Percentiles rank a stretch among this genome's conserved stretches.
These are phyloP conservation scores for Hyphodiscus hymeniophilus DNA, from an alignment of 495 filamentous ascomycete species.

Conservation along the genomic window DNA sequence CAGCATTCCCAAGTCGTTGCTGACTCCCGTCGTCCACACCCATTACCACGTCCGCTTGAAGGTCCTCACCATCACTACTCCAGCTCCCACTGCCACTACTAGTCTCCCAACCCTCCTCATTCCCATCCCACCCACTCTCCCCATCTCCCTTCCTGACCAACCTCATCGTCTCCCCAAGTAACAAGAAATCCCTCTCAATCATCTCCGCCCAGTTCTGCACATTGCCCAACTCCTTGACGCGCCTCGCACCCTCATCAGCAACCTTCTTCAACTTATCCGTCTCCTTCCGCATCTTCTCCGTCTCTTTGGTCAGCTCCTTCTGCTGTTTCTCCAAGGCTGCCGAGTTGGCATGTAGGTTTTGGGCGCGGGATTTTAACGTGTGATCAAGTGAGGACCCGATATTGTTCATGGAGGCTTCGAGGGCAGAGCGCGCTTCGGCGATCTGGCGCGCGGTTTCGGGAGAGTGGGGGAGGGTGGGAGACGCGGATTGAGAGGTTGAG, in stretches of 20 bases:
- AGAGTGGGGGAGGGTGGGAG: conserved; percentile 4
- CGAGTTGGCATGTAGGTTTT: conserved; percentile 67
- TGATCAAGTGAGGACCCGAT: conserved; percentile 60
- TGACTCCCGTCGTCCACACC: background rate
- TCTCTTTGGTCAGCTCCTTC: conserved; percentile 54
- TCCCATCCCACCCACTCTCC: conserved; percentile 17
- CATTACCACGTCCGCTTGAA: conserved; percentile 10
- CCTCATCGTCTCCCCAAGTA: conserved; percentile 79
- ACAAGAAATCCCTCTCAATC: conserved; percentile 81
- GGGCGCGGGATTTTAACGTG: conserved; percentile 63
- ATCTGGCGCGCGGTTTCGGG: conserved; percentile 23
- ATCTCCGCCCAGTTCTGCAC: conserved; percentile 98
- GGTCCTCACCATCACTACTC: conserved; percentile 9
- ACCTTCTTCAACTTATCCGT: conserved; percentile 62
- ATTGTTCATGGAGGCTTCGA: conserved; percentile 70
- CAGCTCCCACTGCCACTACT: conserved; percentile 16
- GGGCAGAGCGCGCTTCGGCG: conserved; percentile 62
- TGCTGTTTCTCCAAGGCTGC: conserved; percentile 64
- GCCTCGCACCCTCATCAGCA: conserved; percentile 56
- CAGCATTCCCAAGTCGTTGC: background rate
- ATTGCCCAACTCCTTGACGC: conserved; percentile 88
- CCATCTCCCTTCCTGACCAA: conserved; percentile 41
- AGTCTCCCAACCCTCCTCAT: conserved; percentile 22
- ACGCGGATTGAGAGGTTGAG: conserved; percentile 1
- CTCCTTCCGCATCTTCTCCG: conserved; percentile 58